Evolutionary conservation across 345 rosid genomes (phyloP), one percentile per base, ranked within the genome.

Genomic region (Citrus maxima): DNA sequence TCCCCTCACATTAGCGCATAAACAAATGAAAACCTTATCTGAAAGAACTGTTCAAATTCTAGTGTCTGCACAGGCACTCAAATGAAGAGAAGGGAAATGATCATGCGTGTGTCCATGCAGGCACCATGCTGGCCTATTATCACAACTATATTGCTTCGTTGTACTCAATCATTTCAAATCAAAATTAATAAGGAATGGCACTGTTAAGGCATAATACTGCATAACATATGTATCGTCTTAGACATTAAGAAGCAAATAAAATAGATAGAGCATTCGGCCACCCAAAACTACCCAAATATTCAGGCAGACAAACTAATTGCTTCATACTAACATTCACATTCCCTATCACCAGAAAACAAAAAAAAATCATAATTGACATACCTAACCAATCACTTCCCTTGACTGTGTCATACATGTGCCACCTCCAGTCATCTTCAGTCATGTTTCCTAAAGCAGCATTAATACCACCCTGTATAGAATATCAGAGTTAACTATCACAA

Each of bases 351-450:
- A 8, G 2, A 38, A 38, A 38, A 21, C 30, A 10, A n/a, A 7
- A 40, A 38, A 24, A 27, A 12, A 14, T 59, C 81, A 54, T 37
- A 62, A 7, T 70, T 32, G 70, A 58, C 79, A 46, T 88, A 92
- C 99, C 99, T 83, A 97, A 82, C 99, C 99, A 97, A 74, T 97
- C 99, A 76, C 99, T 97, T 79, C 99, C 99, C 85, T 97, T 97
- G 59, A 94, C 99, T 74, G 99, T 97, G 71, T 97, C 99, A 83
- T 97, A 97, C 98, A 97, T 97, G 77, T 97, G 99, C 98, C 99
- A 94, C 80, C 98, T 87, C 99, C 98, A 97, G 78, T 94, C 99
- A 89, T 94, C 99, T 85, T 97, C 98, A 0, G 89, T 64, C 99
- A 97, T 97, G 83, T 97, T 97, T 63, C 99, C 99, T 74, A 97